These are phyloP conservation scores for Phytophthora hibernalis DNA, from an alignment of 352 stramenopile genomes.

Conservation along the genomic window DNA sequence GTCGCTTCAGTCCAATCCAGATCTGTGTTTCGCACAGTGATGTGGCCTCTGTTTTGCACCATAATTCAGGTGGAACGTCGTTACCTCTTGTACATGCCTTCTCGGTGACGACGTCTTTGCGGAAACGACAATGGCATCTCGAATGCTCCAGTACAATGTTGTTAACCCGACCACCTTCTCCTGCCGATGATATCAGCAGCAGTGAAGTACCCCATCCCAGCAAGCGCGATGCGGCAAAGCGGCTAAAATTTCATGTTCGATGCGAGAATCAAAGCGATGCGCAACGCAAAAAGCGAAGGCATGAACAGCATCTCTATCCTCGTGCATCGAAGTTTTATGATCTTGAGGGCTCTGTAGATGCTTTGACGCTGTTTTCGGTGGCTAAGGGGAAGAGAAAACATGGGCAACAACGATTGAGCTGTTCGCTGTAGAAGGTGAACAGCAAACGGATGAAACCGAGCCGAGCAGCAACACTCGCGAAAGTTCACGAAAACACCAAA, in stretches of 20 bases:
- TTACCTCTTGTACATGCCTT: slow-evolving; percentile 30
- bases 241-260: slow-evolving; percentile 34
- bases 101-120: slow-evolving; percentile 55
- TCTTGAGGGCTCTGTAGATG: slow-evolving; percentile 22
- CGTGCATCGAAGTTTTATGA: slow-evolving; percentile 12
- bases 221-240: background rate
- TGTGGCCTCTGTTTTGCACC: slow-evolving; percentile 18
- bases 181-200: background rate
- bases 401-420: slow-evolving; percentile 28
- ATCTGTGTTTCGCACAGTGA: slow-evolving; percentile 53
- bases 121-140: slow-evolving; percentile 50
- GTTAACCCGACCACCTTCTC: slow-evolving; percentile 5
- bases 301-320: slow-evolving; percentile 9
- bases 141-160: slow-evolving; percentile 48
- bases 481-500: background rate
- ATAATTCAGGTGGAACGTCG: background rate
- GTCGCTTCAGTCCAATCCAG: slow-evolving; percentile 57
- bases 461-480: background rate
- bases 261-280: slow-evolving; percentile 36
- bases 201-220: background rate
- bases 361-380: slow-evolving; percentile 10
- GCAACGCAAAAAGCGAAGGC: slow-evolving; percentile 13
- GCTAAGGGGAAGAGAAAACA: slow-evolving; percentile 3
- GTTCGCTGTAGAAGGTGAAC: slow-evolving; percentile 3
- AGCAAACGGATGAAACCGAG: background rate